Conservation (phyloP, 805 yeast genomes). For the Candida ortonii region DNA sequence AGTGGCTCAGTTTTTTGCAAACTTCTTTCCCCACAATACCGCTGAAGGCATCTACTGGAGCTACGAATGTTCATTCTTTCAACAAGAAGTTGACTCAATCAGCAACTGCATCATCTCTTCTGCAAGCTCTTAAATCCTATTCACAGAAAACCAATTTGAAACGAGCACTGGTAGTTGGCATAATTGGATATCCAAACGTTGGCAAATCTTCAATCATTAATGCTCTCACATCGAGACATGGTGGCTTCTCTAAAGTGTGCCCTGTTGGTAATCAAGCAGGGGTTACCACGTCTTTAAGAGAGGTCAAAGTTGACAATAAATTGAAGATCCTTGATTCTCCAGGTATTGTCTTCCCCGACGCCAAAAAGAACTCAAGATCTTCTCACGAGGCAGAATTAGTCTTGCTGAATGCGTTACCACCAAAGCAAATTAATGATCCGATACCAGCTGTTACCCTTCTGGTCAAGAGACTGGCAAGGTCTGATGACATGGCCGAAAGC, state of each 20-base stretch:
- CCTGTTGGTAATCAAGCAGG: constrained; percentile 99
- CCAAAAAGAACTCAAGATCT: constrained; percentile 41
- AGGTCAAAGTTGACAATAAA: constrained; percentile 87
- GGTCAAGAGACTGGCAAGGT: constrained; percentile 71
- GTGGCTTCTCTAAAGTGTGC: constrained; percentile 70
- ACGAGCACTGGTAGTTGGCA: constrained; percentile 89
- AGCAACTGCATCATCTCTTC: constrained; percentile 67
- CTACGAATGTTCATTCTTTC: constrained; percentile 64
- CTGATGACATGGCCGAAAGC: constrained; percentile 71
- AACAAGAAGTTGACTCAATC: constrained; percentile 71
- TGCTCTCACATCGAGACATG: constrained; percentile 79
- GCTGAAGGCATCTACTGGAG: constrained; percentile 73
- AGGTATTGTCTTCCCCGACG: constrained; percentile 88
- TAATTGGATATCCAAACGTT: constrained; percentile 95
- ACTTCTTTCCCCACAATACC: constrained; percentile 91
- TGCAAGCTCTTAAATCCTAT: constrained; percentile 80
- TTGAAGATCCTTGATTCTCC: constrained; percentile 91
- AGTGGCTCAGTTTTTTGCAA: constrained; percentile 79
- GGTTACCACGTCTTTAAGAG: constrained; percentile 87
- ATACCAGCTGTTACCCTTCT: constrained; percentile 74
- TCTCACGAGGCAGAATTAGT: constrained; percentile 88
- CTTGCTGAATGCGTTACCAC: constrained; percentile 83
- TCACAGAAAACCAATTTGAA: constrained; percentile 81
- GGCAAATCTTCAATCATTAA: constrained; percentile 95
- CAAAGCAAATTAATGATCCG: constrained; percentile 82